phyloP scores from a whole-genome alignment of 208 protist genomes.

The Strigomonas culicis region DNA sequence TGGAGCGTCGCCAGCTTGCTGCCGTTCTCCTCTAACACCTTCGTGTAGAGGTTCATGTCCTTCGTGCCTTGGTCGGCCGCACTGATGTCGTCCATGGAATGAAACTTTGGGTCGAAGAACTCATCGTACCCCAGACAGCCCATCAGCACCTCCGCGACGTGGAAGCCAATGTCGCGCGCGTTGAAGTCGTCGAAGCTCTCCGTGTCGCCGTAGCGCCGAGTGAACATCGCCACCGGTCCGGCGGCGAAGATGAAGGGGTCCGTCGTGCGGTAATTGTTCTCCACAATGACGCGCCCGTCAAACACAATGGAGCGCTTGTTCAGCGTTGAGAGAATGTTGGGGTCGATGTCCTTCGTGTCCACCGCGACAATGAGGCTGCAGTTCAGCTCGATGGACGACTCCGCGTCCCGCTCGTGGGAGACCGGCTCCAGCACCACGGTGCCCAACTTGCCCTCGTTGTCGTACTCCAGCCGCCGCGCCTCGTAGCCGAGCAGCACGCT shows the following conservation, averaged over 20 bases:
- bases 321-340: slow-evolving; percentile 76
- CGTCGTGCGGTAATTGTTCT: slow-evolving; percentile 85
- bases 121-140: slow-evolving; percentile 76
- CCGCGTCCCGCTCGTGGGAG: slow-evolving; percentile 32
- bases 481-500: slow-evolving; percentile 79
- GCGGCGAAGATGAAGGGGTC: slow-evolving; percentile 78
- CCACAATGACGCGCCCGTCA: slow-evolving; percentile 91
- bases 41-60: slow-evolving; percentile 20
- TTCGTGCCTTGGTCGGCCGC: slow-evolving; percentile 11
- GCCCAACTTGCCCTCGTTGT: slow-evolving; percentile 72
- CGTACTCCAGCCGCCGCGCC: slow-evolving; percentile 77
- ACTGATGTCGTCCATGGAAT: background rate
- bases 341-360: slow-evolving; percentile 91
- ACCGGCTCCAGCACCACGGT: slow-evolving; percentile 66
- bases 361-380: slow-evolving; percentile 82
- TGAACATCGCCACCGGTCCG: slow-evolving; percentile 92
- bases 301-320: slow-evolving; percentile 92
- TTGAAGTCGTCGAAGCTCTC: slow-evolving; percentile 84
- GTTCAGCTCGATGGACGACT: slow-evolving; percentile 76
- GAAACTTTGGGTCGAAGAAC: slow-evolving; percentile 38
- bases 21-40: slow-evolving; percentile 44
- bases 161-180: slow-evolving; percentile 73
- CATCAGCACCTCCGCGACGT: slow-evolving; percentile 74
- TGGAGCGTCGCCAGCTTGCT: slow-evolving; percentile 19
- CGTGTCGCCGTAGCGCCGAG: slow-evolving; percentile 83